A percentile compares a stretch with the other conserved stretches of the same genome.
Conservation (phyloP, 2,329 filamentous ascomycete species). For the Pseudogymnoascus sp. region DNA sequence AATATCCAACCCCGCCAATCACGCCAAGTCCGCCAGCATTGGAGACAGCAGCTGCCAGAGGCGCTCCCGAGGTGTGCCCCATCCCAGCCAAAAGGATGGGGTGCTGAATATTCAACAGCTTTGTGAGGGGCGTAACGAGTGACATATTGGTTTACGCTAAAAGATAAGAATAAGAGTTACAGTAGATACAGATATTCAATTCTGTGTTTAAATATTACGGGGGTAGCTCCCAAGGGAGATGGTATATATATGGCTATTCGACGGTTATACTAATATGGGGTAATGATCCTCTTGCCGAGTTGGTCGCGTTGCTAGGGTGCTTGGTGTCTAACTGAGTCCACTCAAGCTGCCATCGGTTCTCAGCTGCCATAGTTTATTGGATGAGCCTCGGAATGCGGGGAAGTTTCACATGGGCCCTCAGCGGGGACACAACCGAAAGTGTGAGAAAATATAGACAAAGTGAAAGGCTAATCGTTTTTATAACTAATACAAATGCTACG, state of each 20-base stretch:
- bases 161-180: neutral
- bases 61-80: slow-evolving; percentile 96
- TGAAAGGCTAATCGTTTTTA: neutral
- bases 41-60: slow-evolving; percentile 90
- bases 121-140: slow-evolving; percentile 84
- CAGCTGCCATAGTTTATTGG: neutral
- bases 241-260: neutral
- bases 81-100: slow-evolving; percentile 93
- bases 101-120: slow-evolving; percentile 97
- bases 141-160: slow-evolving; percentile 47
- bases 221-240: neutral
- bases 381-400: neutral
- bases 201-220: neutral
- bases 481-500: neutral
- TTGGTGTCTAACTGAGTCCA: neutral
- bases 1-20: slow-evolving; percentile 92
- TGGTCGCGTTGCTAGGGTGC: neutral
- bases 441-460: neutral
- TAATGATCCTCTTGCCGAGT: slow-evolving; percentile 3
- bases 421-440: neutral
- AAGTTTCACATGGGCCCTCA: neutral
- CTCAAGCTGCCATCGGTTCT: neutral
- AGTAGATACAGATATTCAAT: neutral
- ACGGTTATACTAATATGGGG: neutral
- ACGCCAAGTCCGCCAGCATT: slow-evolving; percentile 96